A percentile compares a stretch with the other conserved stretches of the same genome.
These are phyloP conservation scores for Linaria vulgaris DNA, from an alignment of 257 asterid genomes.

Conservation along the genomic window DNA sequence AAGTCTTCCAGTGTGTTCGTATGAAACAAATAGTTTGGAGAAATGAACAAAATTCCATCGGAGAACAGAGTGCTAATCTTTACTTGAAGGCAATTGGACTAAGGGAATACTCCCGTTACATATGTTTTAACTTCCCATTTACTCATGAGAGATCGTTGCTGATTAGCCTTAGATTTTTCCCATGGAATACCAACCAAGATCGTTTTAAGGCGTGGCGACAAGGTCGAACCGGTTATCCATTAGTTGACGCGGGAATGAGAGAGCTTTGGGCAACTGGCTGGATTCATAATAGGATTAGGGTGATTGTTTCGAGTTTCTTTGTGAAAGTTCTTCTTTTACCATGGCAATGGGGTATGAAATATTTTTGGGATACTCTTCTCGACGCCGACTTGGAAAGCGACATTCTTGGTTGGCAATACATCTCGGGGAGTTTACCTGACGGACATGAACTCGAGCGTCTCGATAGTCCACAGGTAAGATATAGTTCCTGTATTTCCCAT, in stretches of 20 bases:
- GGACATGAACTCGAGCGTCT: conserved; percentile 92
- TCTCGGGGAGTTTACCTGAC: conserved; percentile 88
- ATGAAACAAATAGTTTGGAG: conserved; percentile 69
- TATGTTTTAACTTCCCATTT: conserved; percentile 88
- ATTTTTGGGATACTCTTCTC: conserved; percentile 93
- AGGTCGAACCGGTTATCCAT: conserved; percentile 88
- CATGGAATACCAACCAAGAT: conserved; percentile 66
- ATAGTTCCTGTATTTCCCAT: not conserved
- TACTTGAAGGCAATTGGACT: conserved; percentile 72
- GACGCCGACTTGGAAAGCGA: conserved; percentile 94
- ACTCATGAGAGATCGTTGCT: conserved; percentile 73
- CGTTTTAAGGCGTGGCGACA: conserved; percentile 90
- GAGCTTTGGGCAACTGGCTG: conserved; percentile 98
- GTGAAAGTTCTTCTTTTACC: conserved; percentile 86
- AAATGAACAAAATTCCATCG: conserved; percentile 51
- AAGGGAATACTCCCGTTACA: conserved; percentile 86
- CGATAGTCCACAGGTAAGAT: conserved; percentile 88
- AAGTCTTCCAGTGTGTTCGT: conserved; percentile 53
- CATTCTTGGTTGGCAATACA: conserved; percentile 92
- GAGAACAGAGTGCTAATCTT: conserved; percentile 55
- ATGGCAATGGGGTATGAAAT: conserved; percentile 99
- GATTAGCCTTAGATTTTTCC: conserved; percentile 60
- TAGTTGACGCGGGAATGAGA: conserved; percentile 96
- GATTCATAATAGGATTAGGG: conserved; percentile 82
- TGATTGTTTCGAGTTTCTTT: conserved; percentile 76